Conservation (phyloP, 257 asterid genomes). For the Fraxinus americana region DNA sequence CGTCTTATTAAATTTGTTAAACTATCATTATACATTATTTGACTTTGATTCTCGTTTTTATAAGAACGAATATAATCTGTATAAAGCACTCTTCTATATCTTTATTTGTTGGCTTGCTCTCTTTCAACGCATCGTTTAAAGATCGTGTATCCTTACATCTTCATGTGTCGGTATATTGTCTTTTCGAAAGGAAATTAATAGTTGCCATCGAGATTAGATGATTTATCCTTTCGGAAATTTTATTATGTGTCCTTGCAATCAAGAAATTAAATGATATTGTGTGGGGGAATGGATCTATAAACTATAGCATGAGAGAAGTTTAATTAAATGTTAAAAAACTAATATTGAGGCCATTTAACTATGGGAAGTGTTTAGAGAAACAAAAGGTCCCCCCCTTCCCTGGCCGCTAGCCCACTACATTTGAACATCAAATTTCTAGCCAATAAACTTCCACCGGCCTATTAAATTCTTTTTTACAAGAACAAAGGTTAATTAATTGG, state of each 20-base stretch:
- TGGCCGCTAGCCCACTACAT: background rate
- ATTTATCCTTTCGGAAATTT: slow-evolving; percentile 15
- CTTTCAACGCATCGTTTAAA: background rate
- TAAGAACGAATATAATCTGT: no score
- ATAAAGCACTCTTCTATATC: no score
- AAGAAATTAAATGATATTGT: background rate
- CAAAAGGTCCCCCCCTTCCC: background rate
- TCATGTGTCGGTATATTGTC: background rate
- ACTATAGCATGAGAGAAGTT: background rate
- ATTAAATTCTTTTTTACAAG: background rate
- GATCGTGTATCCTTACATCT: background rate
- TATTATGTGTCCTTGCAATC: slow-evolving; percentile 19
- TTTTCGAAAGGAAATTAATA: slow-evolving; percentile 6
- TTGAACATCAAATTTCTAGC: background rate
- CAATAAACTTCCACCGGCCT: slow-evolving; percentile 22
- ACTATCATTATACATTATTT: background rate
- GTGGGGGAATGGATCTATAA: background rate
- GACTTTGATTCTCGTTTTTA: background rate
- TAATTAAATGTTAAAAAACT: slow-evolving; percentile 32
- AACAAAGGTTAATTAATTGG: background rate
- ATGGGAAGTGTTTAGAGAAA: slow-evolving; percentile 9
- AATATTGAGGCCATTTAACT: slow-evolving; percentile 42
- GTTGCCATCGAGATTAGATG: no score
- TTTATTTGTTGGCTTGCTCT: no score
- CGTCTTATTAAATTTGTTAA: background rate